Percentiles rank a stretch among this genome's conserved stretches.
These are phyloP conservation scores for Metschnikowia peoriensis DNA, from an alignment of 805 yeast species.

Conservation along the genomic window DNA sequence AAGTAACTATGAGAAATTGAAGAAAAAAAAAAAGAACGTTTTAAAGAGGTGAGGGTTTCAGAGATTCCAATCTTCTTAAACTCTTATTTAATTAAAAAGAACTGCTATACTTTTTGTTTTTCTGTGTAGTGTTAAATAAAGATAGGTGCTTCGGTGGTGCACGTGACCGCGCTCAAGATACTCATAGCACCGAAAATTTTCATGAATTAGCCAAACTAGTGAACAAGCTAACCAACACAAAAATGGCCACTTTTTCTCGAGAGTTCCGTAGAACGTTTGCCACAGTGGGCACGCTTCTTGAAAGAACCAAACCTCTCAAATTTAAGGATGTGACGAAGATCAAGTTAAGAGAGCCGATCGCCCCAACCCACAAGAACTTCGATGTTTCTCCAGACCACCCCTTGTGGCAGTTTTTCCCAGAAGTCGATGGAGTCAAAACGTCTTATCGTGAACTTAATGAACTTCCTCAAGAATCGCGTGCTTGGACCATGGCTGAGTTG, in stretches of 20 bases:
- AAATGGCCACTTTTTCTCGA: constrained; percentile 7
- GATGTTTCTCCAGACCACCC: constrained; percentile 84
- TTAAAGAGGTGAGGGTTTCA: too few relatives aligned
- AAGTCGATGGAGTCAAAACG: constrained; percentile 46
- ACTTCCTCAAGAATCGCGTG: constrained; percentile 53
- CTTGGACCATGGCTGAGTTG: constrained; percentile 87
- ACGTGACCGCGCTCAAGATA: constrained; percentile 8
- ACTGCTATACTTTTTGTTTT: not conserved
- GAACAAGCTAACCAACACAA: not conserved
- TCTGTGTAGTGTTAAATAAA: too few relatives aligned
- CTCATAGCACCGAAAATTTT: not conserved
- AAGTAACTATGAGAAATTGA: too few relatives aligned
- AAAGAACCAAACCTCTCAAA: constrained; percentile 20
- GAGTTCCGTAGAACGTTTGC: constrained; percentile 15
- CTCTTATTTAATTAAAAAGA: too few relatives aligned
- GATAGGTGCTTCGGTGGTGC: not conserved
- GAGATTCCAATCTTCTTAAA: too few relatives aligned
- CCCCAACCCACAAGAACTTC: constrained; percentile 75
- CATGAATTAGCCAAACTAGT: not conserved
- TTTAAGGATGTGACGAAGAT: constrained; percentile 35
- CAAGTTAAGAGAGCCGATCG: constrained; percentile 73
- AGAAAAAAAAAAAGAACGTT: too few relatives aligned
- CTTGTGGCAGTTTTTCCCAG: constrained; percentile 83
- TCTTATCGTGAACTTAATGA: constrained; percentile 61
- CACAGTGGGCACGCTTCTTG: constrained; percentile 9